Evolutionary conservation across 2,329 filamentous ascomycete genomes (phyloP), one percentile per base, ranked within the genome.

Genomic region (Rhynchosporium graminicola): DNA sequence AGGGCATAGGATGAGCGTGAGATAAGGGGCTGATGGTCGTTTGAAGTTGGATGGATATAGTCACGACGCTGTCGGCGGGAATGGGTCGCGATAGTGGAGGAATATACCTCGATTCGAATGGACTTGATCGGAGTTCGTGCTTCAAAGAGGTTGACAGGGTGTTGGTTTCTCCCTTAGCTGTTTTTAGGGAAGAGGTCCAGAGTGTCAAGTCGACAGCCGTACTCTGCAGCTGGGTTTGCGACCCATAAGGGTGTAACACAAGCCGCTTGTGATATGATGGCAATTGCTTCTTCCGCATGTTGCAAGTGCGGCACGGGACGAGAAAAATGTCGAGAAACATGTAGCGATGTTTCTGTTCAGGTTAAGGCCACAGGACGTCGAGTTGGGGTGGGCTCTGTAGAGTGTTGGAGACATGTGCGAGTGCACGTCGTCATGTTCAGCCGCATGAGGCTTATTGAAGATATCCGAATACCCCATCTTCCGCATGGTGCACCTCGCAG

Each of bases 241-340:
- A 4, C 12, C 33, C 33, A 31, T 7, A 10, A 42, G 15, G 9
- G 4, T 38, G 36, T n/a, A 40, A 54, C 33, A 29, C 20, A 38
- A 26, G 50, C 33, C 20, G 51, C 20, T 40, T 12, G 20, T 33
- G 26, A 26, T 33, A 6, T 28, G 20, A 10, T 28, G 9, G 10
- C 13, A n/a, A n/a, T 54, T 54, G 36, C 33, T 42, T 54, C 51
- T 40, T 20, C 2, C 20, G 20, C 8, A 28, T 6, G 13, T 54
- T 54, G 51, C 51, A 54, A 54, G 51, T 42, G 51, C 51, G 40
- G 26, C 36, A 20, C 36, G n/a, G 51, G 36, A 54, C 20, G 33
- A 36, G n/a, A 8, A 28, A 0, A 20, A 6, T 26, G 15, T 54
- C 10, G 15, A 15, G 33, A 54, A 40, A 54, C 51, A 15, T 40